Conservation (phyloP, 805 yeast genomes). For the Maudiozyma bulderi region DNA sequence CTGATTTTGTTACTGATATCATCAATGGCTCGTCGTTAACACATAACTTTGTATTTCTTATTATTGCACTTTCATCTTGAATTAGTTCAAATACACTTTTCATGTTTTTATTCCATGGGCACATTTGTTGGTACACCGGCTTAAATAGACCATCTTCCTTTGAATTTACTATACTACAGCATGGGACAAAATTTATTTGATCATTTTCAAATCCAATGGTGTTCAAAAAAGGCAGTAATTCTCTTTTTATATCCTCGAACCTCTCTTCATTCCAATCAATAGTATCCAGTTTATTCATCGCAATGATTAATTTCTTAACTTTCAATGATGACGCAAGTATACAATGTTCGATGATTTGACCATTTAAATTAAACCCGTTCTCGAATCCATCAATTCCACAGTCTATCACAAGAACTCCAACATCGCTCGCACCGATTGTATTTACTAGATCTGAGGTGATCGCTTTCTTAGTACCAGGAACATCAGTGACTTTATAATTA, state of each 20-base stretch:
- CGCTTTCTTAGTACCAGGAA: conserved; percentile 2
- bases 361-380: conserved; percentile 9
- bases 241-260: conserved; percentile 80
- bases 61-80: not conserved
- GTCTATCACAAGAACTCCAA: conserved; percentile 7
- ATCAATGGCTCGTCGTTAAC: not conserved
- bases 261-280: conserved; percentile 89
- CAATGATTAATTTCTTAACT: conserved; percentile 4
- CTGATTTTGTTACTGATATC: not conserved
- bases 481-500: conserved; percentile 2
- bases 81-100: not conserved
- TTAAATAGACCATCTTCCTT: conserved; percentile 69
- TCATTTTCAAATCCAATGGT: conserved; percentile 75
- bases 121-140: conserved; percentile 36
- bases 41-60: not conserved
- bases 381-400: conserved; percentile 10
- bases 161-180: conserved; percentile 82
- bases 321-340: not conserved
- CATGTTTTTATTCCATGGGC: conserved; percentile 10
- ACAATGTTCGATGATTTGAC: conserved; percentile 8
- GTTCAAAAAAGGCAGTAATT: conserved; percentile 64
- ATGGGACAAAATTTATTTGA: conserved; percentile 83
- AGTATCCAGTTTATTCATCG: conserved; percentile 73
- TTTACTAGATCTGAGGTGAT: not conserved
- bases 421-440: not conserved